Evolutionary conservation across 192 early-diverging fungal genomes (phyloP), one percentile per base, ranked within the genome.

Genomic region (Backusella parvicylindrica): DNA sequence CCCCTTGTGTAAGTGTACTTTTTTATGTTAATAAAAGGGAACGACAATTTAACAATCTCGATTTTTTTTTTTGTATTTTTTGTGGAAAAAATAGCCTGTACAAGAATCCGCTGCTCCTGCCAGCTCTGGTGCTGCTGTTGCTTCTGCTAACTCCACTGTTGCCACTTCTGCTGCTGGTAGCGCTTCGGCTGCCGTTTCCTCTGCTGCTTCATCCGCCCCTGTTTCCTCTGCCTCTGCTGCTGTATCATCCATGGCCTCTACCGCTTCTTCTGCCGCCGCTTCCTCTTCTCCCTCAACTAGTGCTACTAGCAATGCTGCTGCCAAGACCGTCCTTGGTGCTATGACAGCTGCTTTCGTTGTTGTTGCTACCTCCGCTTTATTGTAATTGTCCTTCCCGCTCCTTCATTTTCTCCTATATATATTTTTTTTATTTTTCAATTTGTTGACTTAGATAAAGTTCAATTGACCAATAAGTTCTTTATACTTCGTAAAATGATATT

Each of bases 1-100:
- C 40, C 32, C 68, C 68, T 43, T 70, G 68, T 16, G 68, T 70
- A 70, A 70, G 68, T 70, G 2, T 6, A 3, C 15, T 38, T 43
- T 6, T 16, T 12, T 5, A 43, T 18, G 21, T 38, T 38, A 26
- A 26, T 26, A 47, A 0, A 30, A 28, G n/a, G 23, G 28, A 28
- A 16, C 12, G 43, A 18, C 6, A n/a, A n/a, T n/a, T 6, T 21
- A 30, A 56, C 23, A 41, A 56, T n/a, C n/a, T n/a, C n/a, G n/a
- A n/a, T n/a, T n/a, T n/a, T n/a, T n/a, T n/a, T n/a, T n/a, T n/a
- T n/a, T n/a, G n/a, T n/a, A n/a, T n/a, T n/a, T n/a, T n/a, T n/a
- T n/a, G n/a, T n/a, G 23, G 0, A 41, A 56, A 16, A 43, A 43
- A 36, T 28, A 69, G 23, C 28, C 68, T 15, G 38, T 41, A 4